Base-by-base conservation (phyloP, 1,284 basidiomycete genomes). In the Cystobasidium slooffiae region DNA sequence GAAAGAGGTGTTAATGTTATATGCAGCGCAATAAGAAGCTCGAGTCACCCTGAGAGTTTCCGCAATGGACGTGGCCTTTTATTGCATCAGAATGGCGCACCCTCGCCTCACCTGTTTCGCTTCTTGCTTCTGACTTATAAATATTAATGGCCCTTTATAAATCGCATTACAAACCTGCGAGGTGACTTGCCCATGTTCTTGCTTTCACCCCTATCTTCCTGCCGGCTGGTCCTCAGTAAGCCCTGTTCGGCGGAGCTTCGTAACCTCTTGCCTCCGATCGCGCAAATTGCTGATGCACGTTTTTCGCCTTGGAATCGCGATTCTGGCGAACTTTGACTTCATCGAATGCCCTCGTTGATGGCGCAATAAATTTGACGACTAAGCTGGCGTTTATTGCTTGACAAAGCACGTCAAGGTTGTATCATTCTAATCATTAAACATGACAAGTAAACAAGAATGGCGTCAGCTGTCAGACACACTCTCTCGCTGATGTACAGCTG, bases 21-120 rank as follows among this genome's bases (percentile, higher is more conserved):
- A 49, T 49, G n/a, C n/a, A 49, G n/a, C 12, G n/a, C 12, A 49
- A 14, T 6, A 49, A 49, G 12, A 49, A 49, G 12, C 52, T 20
- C 56, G 56, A 59, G 56, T 59, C 56, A 59, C 37, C 56, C 20
- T 41, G 31, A 18, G 56, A 14, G 10, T 9, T 41, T 41, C 56
- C 56, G 9, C n/a, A 39, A 41, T 18, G 56, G 56, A 59, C 56
- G 56, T 59, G 56, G 56, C 56, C 39, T 59, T 39, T 14, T 39
- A 59, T 59, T 39, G 56, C 56, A 59, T 43, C 56, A 59, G 39
- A 59, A 59, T 59, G 56, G 56, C 56, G 56, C 37, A 59, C 39
- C 18, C 20, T 59, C 20, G 7, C 18, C n/a, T 12, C 46, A 49
- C n/a, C 14, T 49, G 12, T n/a, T 12, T 14, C 14, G 46, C 46